Evolutionary conservation across 306 rosid species (phyloP), one percentile per base, ranked within the genome.

Genomic region (Gleditsia sinensis): DNA sequence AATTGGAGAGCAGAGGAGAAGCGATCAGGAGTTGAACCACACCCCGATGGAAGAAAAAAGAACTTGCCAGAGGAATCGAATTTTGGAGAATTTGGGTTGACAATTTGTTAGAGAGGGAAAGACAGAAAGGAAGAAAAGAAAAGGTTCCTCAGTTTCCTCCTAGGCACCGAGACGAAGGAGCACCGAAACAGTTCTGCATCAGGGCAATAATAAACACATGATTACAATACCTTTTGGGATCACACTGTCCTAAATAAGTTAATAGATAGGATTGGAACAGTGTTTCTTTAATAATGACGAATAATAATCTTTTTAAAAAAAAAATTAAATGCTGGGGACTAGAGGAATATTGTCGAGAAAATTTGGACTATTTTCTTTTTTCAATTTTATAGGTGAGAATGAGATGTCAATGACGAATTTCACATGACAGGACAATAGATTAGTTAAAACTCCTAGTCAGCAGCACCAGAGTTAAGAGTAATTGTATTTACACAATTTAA

Each of bases 161-260:
- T 72, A 54, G n/a, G 71, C 76, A 75, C 53, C 67, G 56, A 68
- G 83, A 78, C 70, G 86, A 65, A 56, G 67, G 64, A 21, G 74
- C 77, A 50, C 65, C 27, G 51, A 50, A 56, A 17, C 65, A 39
- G 67, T 76, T 56, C 64, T 39, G 60, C 17, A 13, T 62, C 43
- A 57, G 62, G 60, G 54, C 13, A 36, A 64, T 2, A 3, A 24
- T 1, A 7, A 49, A 77, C 83, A 74, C 76, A 0, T 0, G 76
- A 85, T 79, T 71, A 6, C 7, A 17, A 34, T 7, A 33, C 72
- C 7, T 49, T 53, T 49, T n/a, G 27, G 25, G 46, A 83, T 80
- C 87, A 0, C 23, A 76, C 84, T 84, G 82, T 72, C 16, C n/a
- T 54, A 3, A 66, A 36, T 54, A 0, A 9, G 46, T 4, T 6